Percentiles rank a stretch among this genome's conserved stretches.
Conservation (phyloP, 179 eudicot genomes). For the Camellia oleifera region DNA sequence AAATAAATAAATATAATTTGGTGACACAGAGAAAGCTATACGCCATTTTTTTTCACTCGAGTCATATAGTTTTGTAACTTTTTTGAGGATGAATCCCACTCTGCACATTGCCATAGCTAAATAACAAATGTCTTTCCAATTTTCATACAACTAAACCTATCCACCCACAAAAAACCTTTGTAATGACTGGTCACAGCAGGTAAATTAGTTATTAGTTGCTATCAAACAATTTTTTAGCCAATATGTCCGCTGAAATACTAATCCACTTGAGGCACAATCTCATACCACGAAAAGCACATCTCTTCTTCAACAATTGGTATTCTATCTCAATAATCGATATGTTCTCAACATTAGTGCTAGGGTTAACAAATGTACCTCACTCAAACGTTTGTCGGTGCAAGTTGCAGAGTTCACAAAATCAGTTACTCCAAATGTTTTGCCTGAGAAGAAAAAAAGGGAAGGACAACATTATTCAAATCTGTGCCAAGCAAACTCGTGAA, state of each 20-base stretch:
- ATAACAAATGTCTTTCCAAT: neutral
- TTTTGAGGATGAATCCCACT: neutral
- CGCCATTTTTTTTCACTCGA: neutral
- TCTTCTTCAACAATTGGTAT: neutral
- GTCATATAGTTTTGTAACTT: neutral
- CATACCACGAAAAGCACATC: neutral
- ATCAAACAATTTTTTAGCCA: neutral
- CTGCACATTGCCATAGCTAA: neutral
- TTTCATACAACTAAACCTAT: neutral
- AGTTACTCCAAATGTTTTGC: conserved; percentile 74
- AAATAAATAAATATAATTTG: neutral
- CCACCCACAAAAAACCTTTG: neutral
- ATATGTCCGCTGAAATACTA: neutral
- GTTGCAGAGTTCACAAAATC: conserved; percentile 57
- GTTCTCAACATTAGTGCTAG: no score
- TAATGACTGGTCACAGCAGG: neutral
- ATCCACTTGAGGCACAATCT: conserved; percentile 3
- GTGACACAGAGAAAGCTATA: neutral
- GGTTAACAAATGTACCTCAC: conserved; percentile 47
- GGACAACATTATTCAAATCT: neutral
- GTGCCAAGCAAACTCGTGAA: neutral
- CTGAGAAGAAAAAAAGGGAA: conserved; percentile 20
- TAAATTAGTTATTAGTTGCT: neutral
- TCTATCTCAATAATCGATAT: neutral
- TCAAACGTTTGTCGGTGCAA: conserved; percentile 47